phyloP scores from a whole-genome alignment of 192 early-diverging fungal genomes.

The Coemansia sp. region DNA sequence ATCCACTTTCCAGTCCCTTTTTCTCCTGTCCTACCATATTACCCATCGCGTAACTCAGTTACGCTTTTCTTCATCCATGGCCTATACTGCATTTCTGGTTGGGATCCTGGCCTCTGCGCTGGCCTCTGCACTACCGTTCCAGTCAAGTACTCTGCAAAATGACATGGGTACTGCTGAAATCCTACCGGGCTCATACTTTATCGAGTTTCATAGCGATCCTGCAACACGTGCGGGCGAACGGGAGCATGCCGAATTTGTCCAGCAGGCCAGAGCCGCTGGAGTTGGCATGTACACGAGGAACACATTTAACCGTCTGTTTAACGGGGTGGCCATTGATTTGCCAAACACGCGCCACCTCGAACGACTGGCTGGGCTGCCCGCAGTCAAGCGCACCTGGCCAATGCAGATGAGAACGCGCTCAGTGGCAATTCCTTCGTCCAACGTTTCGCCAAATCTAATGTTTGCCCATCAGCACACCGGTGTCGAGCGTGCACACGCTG shows the following conservation, averaged over 20 bases:
- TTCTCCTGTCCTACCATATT: neutral
- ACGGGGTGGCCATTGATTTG: slow-evolving; percentile 50
- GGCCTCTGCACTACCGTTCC: slow-evolving; percentile 19
- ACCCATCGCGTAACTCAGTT: neutral
- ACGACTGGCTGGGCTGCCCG: slow-evolving; percentile 27
- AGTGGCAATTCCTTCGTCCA: slow-evolving; percentile 37
- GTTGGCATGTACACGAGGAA: slow-evolving; percentile 33
- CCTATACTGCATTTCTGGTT: slow-evolving; percentile 6
- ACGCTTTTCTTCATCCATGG: slow-evolving; percentile 5
- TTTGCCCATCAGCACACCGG: slow-evolving; percentile 61
- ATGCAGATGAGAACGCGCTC: slow-evolving; percentile 49
- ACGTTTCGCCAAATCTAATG: slow-evolving; percentile 47
- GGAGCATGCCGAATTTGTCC: slow-evolving; percentile 32
- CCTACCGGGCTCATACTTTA: slow-evolving; percentile 41
- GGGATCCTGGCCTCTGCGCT: slow-evolving; percentile 10
- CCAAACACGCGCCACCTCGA: slow-evolving; percentile 33
- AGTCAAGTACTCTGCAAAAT: neutral
- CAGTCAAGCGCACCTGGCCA: slow-evolving; percentile 48
- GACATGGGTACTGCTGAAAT: slow-evolving; percentile 12
- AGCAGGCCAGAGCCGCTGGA: slow-evolving; percentile 23
- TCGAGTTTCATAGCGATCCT: slow-evolving; percentile 50
- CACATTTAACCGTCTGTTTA: slow-evolving; percentile 50
- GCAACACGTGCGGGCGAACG: slow-evolving; percentile 26
- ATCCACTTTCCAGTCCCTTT: neutral
- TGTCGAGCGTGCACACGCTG: slow-evolving; percentile 54